Conservation (phyloP, 2,329 filamentous ascomycete genomes). For the Escovopsis sp. region DNA sequence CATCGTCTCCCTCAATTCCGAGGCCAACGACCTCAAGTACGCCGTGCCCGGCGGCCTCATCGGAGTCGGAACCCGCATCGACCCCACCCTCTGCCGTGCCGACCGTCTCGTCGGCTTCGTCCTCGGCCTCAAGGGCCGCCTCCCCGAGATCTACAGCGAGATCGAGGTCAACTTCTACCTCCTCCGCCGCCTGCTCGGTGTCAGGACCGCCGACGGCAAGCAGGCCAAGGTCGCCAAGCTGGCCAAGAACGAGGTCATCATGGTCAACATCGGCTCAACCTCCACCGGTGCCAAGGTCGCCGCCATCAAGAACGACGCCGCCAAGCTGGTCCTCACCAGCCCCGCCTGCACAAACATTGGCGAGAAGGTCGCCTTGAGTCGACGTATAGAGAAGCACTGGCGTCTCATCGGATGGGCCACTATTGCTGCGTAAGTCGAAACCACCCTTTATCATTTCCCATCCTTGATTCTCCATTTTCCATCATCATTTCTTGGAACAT, state of each 20-base stretch:
- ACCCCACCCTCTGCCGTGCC: slow-evolving; percentile 94
- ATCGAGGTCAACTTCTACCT: slow-evolving; percentile 99
- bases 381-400: slow-evolving; percentile 99
- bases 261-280: slow-evolving; percentile 98
- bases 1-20: slow-evolving; percentile 88
- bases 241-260: slow-evolving; percentile 95
- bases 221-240: slow-evolving; percentile 98
- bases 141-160: slow-evolving; percentile 95
- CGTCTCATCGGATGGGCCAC: slow-evolving; percentile 85
- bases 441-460: too few species aligned
- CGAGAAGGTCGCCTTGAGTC: slow-evolving; percentile 91
- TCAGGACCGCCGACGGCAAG: slow-evolving; percentile 95
- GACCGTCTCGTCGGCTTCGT: slow-evolving; percentile 98
- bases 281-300: slow-evolving; percentile 95
- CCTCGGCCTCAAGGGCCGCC: slow-evolving; percentile 79
- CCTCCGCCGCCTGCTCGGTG: slow-evolving; percentile 82
- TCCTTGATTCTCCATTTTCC: background rate
- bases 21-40: slow-evolving; percentile 97
- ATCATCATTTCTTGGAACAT: background rate
- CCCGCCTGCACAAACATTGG: slow-evolving; percentile 94
- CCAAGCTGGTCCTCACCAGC: slow-evolving; percentile 82
- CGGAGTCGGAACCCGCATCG: slow-evolving; percentile 93
- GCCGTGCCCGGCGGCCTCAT: slow-evolving; percentile 95
- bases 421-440: slow-evolving; percentile 47
- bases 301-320: slow-evolving; percentile 93